Percentiles rank a stretch among this genome's conserved stretches.
These are phyloP conservation scores for Globisporangium carolinianum DNA, from an alignment of 352 stramenopile genomes.

Conservation along the genomic window DNA sequence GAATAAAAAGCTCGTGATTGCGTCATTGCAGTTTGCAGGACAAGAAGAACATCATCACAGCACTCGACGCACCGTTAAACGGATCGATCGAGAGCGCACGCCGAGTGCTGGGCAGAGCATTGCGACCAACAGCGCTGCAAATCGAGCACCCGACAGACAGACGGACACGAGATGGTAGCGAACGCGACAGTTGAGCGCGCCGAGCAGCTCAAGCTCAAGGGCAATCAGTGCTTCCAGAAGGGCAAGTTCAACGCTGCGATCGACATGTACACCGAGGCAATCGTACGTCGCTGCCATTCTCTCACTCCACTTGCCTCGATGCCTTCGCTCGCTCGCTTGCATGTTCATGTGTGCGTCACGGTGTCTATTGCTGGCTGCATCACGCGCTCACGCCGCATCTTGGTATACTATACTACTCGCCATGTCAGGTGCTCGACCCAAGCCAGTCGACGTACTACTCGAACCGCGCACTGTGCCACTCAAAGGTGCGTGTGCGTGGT, in stretches of 20 bases:
- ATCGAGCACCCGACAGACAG: background rate
- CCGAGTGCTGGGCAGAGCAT: background rate
- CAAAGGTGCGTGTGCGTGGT: conserved; percentile 27
- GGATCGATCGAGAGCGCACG: background rate
- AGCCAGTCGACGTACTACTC: conserved; percentile 68
- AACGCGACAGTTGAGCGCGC: conserved; percentile 29
- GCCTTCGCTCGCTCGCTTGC: background rate
- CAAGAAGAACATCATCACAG: background rate
- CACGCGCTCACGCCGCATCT: no score
- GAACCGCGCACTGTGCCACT: conserved; percentile 70
- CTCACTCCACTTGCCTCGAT: background rate
- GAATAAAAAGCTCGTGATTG: background rate
- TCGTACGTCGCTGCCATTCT: conserved; percentile 33
- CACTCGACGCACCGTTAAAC: background rate
- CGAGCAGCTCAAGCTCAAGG: conserved; percentile 70
- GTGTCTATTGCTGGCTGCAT: no score
- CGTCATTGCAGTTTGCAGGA: background rate
- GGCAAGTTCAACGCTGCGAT: conserved; percentile 71
- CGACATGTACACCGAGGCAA: conserved; percentile 84
- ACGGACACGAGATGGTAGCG: background rate
- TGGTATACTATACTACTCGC: no score
- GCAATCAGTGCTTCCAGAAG: conserved; percentile 78
- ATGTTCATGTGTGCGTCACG: background rate
- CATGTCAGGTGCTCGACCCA: conserved; percentile 40
- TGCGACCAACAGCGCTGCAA: background rate